These are phyloP conservation scores for Thozetella sp. DNA, from an alignment of 495 filamentous ascomycete species.

Conservation along the genomic window DNA sequence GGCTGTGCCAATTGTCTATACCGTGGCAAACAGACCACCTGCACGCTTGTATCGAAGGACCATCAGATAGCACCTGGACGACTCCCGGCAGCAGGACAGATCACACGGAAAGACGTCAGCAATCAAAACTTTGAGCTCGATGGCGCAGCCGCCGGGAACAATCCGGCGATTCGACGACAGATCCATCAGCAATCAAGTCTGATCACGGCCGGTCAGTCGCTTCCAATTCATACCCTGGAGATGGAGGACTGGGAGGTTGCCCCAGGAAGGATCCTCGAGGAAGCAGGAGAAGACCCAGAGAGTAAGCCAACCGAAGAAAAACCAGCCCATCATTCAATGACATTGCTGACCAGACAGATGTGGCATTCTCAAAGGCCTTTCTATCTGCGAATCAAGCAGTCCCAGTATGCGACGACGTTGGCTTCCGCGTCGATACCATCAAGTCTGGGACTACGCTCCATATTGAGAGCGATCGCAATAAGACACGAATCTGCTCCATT, in stretches of 20 bases:
- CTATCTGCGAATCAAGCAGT: conserved; percentile 24
- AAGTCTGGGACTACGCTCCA: conserved; percentile 18
- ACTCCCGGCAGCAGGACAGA: background rate
- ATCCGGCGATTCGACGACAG: no score
- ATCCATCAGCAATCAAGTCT: no score
- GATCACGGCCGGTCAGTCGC: conserved; percentile 10
- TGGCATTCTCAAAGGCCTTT: conserved; percentile 42
- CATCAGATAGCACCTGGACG: background rate
- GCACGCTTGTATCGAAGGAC: background rate
- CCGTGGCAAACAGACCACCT: conserved; percentile 7
- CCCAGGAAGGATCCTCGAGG: conserved; percentile 17
- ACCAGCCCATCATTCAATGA: background rate
- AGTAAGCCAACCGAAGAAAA: conserved; percentile 20
- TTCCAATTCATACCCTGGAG: conserved; percentile 18
- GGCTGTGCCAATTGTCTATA: conserved; percentile 21
- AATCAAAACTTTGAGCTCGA: no score
- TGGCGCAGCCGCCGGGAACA: no score
- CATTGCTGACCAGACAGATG: conserved; percentile 11
- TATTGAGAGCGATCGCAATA: conserved; percentile 15
- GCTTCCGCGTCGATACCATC: conserved; percentile 33
- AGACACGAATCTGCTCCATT: conserved; percentile 30
- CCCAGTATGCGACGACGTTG: conserved; percentile 26
- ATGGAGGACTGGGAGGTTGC: conserved; percentile 38
- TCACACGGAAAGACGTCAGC: no score
- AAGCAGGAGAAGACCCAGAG: conserved; percentile 7